Base-by-base conservation (phyloP, 306 rosid species). In the Delonix regia region DNA sequence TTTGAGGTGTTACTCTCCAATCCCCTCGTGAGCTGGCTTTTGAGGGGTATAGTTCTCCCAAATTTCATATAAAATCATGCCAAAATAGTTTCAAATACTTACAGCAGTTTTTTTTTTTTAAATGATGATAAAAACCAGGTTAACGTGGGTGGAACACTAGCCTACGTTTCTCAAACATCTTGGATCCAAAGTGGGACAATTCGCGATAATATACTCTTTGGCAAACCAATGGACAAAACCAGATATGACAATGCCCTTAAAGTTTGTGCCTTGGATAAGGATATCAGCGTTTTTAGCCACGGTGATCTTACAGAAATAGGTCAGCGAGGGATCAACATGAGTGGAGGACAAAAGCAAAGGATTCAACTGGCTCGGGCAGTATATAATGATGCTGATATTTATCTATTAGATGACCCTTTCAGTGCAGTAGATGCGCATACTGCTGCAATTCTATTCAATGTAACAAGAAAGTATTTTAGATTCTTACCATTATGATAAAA, bases 341-440 rank as follows among this genome's bases (percentile, higher is more conserved):
- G 98, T 78, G 98, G 94, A 75, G 98, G 98, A 56, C 98, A 93
- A 78, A 93, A 91, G 83, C 97, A 93, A 56, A 87, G 94, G 86
- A 89, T 93, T 84, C 97, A 89, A 68, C 93, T 91, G 6, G 98
- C 97, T 47, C 78, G 94, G 73, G 97, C 98, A 39, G 89, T 91
- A 56, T 91, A 91, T 78, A 88, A 85, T 53, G 97, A 93, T 74
- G 93, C 92, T 12, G 90, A 93, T 77, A 81, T 90, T 48, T 93
- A 91, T 78, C 92, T 93, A 51, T 90, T 91, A 1, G 94, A 91
- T 69, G 97, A 93, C 47, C 93, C 97, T 55, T 91, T 93, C 69
- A 91, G 98, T n/a, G 95, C 95, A 33, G 98, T 93, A 7, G 97
- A 93, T 78, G 98, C 97, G 0, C 93, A 91, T 60, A 93, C 97